phyloP scores from a whole-genome alignment of 2,329 filamentous ascomycete genomes.

The Tolypocladium nubicola region DNA sequence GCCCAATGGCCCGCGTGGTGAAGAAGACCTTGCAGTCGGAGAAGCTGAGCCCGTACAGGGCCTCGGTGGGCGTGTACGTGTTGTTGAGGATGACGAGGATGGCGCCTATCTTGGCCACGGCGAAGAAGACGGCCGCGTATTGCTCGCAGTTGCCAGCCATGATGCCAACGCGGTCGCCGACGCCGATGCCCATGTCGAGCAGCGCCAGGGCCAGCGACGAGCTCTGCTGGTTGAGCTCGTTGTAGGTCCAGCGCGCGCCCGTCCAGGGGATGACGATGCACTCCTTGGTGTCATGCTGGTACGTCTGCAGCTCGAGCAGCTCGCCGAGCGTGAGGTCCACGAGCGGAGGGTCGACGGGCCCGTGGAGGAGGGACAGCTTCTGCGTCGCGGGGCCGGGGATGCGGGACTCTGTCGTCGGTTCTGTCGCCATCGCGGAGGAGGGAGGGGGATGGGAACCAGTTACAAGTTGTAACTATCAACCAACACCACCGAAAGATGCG shows the following conservation, averaged over 20 bases:
- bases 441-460: neutral
- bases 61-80: slow-evolving; percentile 66
- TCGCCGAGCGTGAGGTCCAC: slow-evolving; percentile 63
- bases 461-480: neutral
- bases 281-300: slow-evolving; percentile 53
- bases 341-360: slow-evolving; percentile 57
- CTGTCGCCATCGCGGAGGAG: neutral
- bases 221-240: slow-evolving; percentile 51
- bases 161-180: slow-evolving; percentile 62
- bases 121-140: slow-evolving; percentile 70
- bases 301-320: slow-evolving; percentile 59
- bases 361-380: slow-evolving; percentile 51
- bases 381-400: slow-evolving; percentile 10
- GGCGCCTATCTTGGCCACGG: slow-evolving; percentile 54
- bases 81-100: slow-evolving; percentile 73
- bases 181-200: slow-evolving; percentile 53
- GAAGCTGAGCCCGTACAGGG: slow-evolving; percentile 60
- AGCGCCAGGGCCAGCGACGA: slow-evolving; percentile 54
- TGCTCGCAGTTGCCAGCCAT: slow-evolving; percentile 74
- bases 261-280: slow-evolving; percentile 69
- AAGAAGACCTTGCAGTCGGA: slow-evolving; percentile 65
- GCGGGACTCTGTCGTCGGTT: neutral
- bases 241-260: slow-evolving; percentile 62
- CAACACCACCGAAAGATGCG: neutral
- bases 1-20: slow-evolving; percentile 58